Evolutionary conservation across 2,329 filamentous ascomycete genomes (phyloP).

Genomic region (Diaporthe velutina): DNA sequence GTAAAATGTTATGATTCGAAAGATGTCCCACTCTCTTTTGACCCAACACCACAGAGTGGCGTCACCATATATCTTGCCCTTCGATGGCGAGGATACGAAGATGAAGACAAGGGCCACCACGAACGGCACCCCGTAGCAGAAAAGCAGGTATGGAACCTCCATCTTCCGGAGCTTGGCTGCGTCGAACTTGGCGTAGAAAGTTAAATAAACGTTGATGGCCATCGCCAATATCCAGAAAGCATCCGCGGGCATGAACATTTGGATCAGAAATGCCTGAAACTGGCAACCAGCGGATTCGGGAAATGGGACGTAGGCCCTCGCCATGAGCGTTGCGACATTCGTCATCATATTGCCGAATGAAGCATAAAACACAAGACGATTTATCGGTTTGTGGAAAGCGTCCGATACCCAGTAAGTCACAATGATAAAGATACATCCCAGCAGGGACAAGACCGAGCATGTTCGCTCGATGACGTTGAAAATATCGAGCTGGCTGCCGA

Average conservation of each 20-base stretch:
- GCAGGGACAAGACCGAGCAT: slow-evolving; percentile 77
- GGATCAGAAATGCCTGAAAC: slow-evolving; percentile 83
- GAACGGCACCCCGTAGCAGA: slow-evolving; percentile 81
- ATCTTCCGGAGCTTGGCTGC: slow-evolving; percentile 72
- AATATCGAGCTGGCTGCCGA: slow-evolving; percentile 58
- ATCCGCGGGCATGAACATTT: slow-evolving; percentile 87
- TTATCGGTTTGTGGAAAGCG: slow-evolving; percentile 87
- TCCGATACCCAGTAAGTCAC: slow-evolving; percentile 76
- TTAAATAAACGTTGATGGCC: slow-evolving; percentile 86
- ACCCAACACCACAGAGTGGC: slow-evolving; percentile 90
- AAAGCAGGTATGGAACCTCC: slow-evolving; percentile 77
- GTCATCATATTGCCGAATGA: slow-evolving; percentile 84
- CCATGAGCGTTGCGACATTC: slow-evolving; percentile 82
- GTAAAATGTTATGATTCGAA: slow-evolving; percentile 83
- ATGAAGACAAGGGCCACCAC: slow-evolving; percentile 77
- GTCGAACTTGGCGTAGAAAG: slow-evolving; percentile 82
- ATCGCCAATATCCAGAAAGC: slow-evolving; percentile 84
- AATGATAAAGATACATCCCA: slow-evolving; percentile 80
- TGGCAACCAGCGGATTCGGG: slow-evolving; percentile 70
- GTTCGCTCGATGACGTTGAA: slow-evolving; percentile 75
- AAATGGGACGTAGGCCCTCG: slow-evolving; percentile 67
- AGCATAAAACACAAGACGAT: slow-evolving; percentile 86
- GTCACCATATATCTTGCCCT: slow-evolving; percentile 77
- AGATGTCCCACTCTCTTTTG: slow-evolving; percentile 73
- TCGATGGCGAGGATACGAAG: slow-evolving; percentile 66